phyloP scores from a whole-genome alignment of 2,329 filamentous ascomycete species.

The Chaetomiaceae sp. region DNA sequence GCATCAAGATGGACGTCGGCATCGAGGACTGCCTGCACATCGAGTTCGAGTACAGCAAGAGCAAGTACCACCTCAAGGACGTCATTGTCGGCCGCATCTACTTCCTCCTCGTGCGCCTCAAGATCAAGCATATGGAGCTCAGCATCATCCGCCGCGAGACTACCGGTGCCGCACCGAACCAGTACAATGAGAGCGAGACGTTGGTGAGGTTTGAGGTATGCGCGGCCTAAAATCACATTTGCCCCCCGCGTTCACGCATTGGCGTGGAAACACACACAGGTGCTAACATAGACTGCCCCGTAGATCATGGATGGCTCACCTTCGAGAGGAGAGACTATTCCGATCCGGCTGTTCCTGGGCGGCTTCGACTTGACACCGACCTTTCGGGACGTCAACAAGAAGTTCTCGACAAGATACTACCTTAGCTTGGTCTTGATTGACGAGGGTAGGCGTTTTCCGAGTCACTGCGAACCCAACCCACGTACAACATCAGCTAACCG shows the following conservation, averaged over 20 bases:
- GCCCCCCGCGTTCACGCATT: not conserved
- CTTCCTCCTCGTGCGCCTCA: constrained; percentile 90
- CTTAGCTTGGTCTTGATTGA: constrained; percentile 92
- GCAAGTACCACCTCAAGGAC: constrained; percentile 98
- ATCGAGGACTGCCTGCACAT: constrained; percentile 99
- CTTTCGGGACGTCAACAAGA: constrained; percentile 99
- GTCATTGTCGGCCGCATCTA: constrained; percentile 98
- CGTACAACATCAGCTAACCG: too few relatives aligned
- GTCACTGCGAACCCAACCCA: too few relatives aligned
- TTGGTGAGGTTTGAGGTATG: constrained; percentile 86
- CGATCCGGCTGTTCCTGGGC: constrained; percentile 91
- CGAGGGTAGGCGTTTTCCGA: constrained; percentile 75
- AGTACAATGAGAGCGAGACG: constrained; percentile 99
- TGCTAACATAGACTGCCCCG: not conserved
- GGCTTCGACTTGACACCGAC: constrained; percentile 97
- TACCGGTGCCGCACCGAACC: constrained; percentile 91
- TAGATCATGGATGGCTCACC: constrained; percentile 99
- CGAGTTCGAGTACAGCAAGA: constrained; percentile 99
- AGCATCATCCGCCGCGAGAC: constrained; percentile 97
- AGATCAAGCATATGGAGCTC: constrained; percentile 99
- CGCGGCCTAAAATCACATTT: not conserved
- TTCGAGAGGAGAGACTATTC: constrained; percentile 88
- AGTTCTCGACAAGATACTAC: constrained; percentile 97
- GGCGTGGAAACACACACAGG: not conserved
- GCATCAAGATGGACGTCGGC: constrained; percentile 99